Percentiles rank a stretch among this genome's conserved stretches.
These are phyloP conservation scores for Groenewaldozyma auringiensis DNA, from an alignment of 1,139 yeast genomes.

Conservation along the genomic window DNA sequence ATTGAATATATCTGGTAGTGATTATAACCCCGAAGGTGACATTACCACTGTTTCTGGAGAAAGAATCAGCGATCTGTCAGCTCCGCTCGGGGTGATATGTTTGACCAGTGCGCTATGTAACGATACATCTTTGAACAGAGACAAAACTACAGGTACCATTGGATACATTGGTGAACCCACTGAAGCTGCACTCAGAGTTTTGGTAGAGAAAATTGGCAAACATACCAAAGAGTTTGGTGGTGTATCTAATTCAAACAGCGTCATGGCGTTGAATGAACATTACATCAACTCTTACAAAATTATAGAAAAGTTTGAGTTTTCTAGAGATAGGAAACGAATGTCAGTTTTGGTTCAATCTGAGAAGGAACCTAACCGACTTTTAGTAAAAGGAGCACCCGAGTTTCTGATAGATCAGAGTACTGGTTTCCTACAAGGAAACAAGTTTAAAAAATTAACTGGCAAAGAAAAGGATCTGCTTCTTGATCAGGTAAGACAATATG, in stretches of 20 bases:
- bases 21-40: slow-evolving; percentile 34
- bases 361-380: slow-evolving; percentile 23
- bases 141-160: slow-evolving; percentile 15
- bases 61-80: slow-evolving; percentile 10
- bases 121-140: slow-evolving; percentile 28
- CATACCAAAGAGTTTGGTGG: slow-evolving; percentile 1
- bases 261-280: slow-evolving; percentile 13
- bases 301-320: slow-evolving; percentile 28
- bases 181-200: slow-evolving; percentile 29
- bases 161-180: slow-evolving; percentile 35
- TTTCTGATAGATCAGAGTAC: slow-evolving; percentile 33
- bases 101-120: slow-evolving; percentile 32
- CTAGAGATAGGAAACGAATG: slow-evolving; percentile 46
- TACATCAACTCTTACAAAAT: slow-evolving; percentile 9
- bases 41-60: slow-evolving; percentile 23
- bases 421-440: not conserved
- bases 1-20: slow-evolving; percentile 39
- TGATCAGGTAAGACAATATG: slow-evolving; percentile 34
- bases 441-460: too few species aligned
- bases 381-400: slow-evolving; percentile 51
- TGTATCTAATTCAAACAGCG: slow-evolving; percentile 1
- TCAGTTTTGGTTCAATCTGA: slow-evolving; percentile 36
- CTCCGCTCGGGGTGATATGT: slow-evolving; percentile 24
- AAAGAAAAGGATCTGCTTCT: slow-evolving; percentile 20
- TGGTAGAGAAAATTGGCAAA: slow-evolving; percentile 25